Percentiles rank a stretch among this genome's conserved stretches.
phyloP scores from a whole-genome alignment of 805 yeast species.

The Yarrowia divulgata region DNA sequence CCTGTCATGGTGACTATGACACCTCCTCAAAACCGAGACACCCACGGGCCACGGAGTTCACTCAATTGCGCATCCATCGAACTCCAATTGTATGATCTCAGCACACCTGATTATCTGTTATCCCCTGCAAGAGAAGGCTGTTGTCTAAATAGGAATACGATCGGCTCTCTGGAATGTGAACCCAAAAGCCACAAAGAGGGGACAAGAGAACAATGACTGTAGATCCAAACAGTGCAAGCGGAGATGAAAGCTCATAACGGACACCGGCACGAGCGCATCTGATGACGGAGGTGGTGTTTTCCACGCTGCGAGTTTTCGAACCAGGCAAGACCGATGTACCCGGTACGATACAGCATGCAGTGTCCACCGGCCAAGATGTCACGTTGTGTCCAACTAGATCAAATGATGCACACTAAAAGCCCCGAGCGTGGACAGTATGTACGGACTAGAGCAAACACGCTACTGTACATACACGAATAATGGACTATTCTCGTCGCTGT shows the following conservation, averaged over 20 bases:
- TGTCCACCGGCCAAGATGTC: too few relatives aligned
- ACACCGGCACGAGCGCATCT: background rate
- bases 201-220: conserved; percentile 6
- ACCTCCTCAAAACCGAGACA: background rate
- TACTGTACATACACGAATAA: too few relatives aligned
- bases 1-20: background rate
- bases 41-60: background rate
- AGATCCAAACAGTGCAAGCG: conserved; percentile 10
- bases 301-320: too few relatives aligned
- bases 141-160: conserved; percentile 9
- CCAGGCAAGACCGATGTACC: too few relatives aligned
- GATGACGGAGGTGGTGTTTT: too few relatives aligned
- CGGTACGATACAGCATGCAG: background rate
- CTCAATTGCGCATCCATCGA: background rate
- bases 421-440: too few relatives aligned
- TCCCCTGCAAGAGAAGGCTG: background rate
- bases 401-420: too few relatives aligned
- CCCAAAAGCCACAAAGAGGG: conserved; percentile 9
- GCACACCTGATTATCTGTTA: background rate
- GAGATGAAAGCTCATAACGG: background rate
- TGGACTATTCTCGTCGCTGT: too few relatives aligned
- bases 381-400: too few relatives aligned
- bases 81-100: background rate
- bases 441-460: too few relatives aligned
- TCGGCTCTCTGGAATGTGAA: conserved; percentile 27